phyloP scores from a whole-genome alignment of 768 basidiomycete species.

The Lentinus tigrinus region DNA sequence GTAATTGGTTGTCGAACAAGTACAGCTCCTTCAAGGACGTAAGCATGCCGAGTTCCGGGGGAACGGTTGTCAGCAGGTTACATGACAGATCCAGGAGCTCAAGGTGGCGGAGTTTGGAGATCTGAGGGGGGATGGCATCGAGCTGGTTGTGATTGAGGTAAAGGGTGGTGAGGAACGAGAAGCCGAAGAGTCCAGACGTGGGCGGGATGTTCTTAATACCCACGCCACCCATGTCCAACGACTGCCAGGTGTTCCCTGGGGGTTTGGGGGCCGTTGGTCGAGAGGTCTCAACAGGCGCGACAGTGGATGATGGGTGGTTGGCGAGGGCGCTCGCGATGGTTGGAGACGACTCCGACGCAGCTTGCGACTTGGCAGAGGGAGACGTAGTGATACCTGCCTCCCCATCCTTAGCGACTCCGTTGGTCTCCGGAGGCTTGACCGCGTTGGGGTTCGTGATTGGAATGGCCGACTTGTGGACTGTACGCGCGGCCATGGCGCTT shows the following conservation, averaged over 20 bases:
- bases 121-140: slow-evolving; percentile 73
- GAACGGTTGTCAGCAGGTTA: slow-evolving; percentile 76
- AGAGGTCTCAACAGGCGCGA: slow-evolving; percentile 68
- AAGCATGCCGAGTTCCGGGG: slow-evolving; percentile 88
- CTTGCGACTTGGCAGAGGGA: slow-evolving; percentile 15
- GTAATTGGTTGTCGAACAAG: slow-evolving; percentile 93
- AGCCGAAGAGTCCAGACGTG: slow-evolving; percentile 72
- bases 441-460: slow-evolving; percentile 90
- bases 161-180: slow-evolving; percentile 90
- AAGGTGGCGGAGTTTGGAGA: slow-evolving; percentile 80
- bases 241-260: slow-evolving; percentile 81
- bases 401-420: slow-evolving; percentile 28
- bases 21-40: slow-evolving; percentile 88
- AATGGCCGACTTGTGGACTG: slow-evolving; percentile 82
- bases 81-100: slow-evolving; percentile 90
- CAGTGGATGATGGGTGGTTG: slow-evolving; percentile 75
- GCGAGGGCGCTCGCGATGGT: slow-evolving; percentile 33
- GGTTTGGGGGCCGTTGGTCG: slow-evolving; percentile 63
- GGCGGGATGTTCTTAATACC: slow-evolving; percentile 87
- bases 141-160: slow-evolving; percentile 97
- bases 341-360: slow-evolving; percentile 34
- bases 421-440: slow-evolving; percentile 47
- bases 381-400: slow-evolving; percentile 15
- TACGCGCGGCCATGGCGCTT: slow-evolving; percentile 91
- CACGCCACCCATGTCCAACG: slow-evolving; percentile 95